Evolutionary conservation across 495 filamentous ascomycete species (phyloP).

Genomic region (Immersiella caudata): DNA sequence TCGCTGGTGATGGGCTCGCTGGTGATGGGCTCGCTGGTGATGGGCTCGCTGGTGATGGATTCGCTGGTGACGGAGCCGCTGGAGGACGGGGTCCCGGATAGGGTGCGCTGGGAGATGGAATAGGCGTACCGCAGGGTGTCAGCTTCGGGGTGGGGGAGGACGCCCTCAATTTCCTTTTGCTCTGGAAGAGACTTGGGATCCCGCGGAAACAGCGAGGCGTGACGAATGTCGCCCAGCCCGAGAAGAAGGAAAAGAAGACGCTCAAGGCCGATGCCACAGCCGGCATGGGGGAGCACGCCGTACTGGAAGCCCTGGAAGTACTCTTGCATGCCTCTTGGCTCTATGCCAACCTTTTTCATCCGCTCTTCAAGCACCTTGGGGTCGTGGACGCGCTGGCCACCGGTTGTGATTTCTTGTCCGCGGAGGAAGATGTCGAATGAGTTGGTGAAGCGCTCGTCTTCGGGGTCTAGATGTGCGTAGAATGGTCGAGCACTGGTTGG

Average conservation of each 20-base stretch:
- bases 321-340: conserved; percentile 77
- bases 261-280: conserved; percentile 88
- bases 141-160: conserved; percentile 76
- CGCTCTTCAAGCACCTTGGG: conserved; percentile 71
- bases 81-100: background rate
- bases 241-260: conserved; percentile 83
- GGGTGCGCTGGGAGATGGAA: conserved; percentile 37
- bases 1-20: no score
- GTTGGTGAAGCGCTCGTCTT: conserved; percentile 74
- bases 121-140: conserved; percentile 66
- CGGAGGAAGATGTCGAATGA: conserved; percentile 96
- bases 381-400: conserved; percentile 90
- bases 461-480: conserved; percentile 88
- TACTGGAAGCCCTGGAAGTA: conserved; percentile 87
- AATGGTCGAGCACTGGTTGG: conserved; percentile 82
- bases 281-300: conserved; percentile 87
- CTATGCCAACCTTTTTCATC: conserved; percentile 74
- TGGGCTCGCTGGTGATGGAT: no score
- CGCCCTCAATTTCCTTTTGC: conserved; percentile 44
- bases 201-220: conserved; percentile 80
- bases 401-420: conserved; percentile 89
- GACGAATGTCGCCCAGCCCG: conserved; percentile 83
- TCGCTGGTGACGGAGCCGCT: background rate
- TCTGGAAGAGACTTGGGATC: conserved; percentile 80
- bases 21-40: no score